Evolutionary conservation across 768 basidiomycete species (phyloP), one percentile per base, ranked within the genome.

Genomic region (Scleroderma citrinum): DNA sequence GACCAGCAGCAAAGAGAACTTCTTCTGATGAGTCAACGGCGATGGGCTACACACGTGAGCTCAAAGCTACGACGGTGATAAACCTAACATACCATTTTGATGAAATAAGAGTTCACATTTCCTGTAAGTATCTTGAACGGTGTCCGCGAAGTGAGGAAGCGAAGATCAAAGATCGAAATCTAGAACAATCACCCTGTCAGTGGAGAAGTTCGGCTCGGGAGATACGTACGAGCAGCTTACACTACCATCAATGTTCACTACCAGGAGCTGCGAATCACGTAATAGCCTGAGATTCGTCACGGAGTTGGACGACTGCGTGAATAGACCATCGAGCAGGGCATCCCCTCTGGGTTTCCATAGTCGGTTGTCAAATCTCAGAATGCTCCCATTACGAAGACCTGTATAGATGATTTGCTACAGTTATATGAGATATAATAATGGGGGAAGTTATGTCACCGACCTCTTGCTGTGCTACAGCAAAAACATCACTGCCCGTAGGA

Each of bases 1-100:
- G 75, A 10, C 86, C 86, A 0, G 83, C 83, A 8, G 82, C 82
- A 50, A 86, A 86, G 16, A 91, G 58, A 44, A 83, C 76, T 24
- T 77, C 69, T 42, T 82, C 71, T 7, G 62, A 52, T 0, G 80
- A 76, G 54, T 87, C 85, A 16, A 79, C 58, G 1, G 76, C 68
- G 6, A 87, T 70, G 5, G 85, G 85, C 87, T 89, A 40, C 38
- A 36, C 19, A 44, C 47, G 21, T 59, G 16, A 35, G 53, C 42
- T 17, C 24, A 47, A 16, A 32, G 38, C 6, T 16, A 38, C 7
- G 13, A 40, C 11, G 39, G 36, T 5, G 21, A 45, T 6, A 23
- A 30, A 20, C 12, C 19, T 11, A 1, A 67, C 79, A 53, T 56
- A 87, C 85, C 49, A 83, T 64, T 55, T 69, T 72, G 19, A 64